These are phyloP conservation scores for Proliferodiscus dingleyae DNA, from an alignment of 2,329 filamentous ascomycete species.

Conservation along the genomic window DNA sequence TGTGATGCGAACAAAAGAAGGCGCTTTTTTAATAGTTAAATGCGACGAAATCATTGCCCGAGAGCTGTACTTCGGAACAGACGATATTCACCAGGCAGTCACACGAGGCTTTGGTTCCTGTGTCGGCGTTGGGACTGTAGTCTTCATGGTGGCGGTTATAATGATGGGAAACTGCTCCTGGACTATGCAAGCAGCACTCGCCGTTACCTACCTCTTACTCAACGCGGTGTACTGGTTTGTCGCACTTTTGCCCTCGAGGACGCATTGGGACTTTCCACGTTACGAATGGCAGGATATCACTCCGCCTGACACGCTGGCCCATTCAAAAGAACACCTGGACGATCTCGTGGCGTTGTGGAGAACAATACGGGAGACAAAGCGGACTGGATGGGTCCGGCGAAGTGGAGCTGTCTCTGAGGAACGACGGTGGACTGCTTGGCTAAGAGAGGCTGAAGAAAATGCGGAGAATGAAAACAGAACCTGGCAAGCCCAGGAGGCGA, in stretches of 20 bases:
- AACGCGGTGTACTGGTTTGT: constrained; percentile 1
- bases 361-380: background rate
- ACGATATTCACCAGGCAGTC: background rate
- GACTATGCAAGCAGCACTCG: constrained; percentile 4
- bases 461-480: too few relatives aligned
- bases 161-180: constrained; percentile 1
- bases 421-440: too few relatives aligned
- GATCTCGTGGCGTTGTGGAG: background rate
- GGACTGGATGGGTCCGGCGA: background rate
- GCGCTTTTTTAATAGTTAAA: background rate
- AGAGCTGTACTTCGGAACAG: background rate
- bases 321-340: background rate
- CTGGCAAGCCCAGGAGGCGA: too few relatives aligned
- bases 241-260: background rate
- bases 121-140: background rate
- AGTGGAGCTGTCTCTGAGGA: too few relatives aligned
- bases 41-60: background rate
- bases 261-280: constrained; percentile 2
- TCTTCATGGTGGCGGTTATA: background rate
- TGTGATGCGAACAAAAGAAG: background rate
- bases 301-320: background rate
- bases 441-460: too few relatives aligned
- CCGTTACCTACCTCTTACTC: constrained; percentile 2
- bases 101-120: background rate
- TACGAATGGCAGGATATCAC: background rate